Evolutionary conservation across 257 asterid genomes (phyloP), one percentile per base, ranked within the genome.

Genomic region (Knoxia roxburghii): DNA sequence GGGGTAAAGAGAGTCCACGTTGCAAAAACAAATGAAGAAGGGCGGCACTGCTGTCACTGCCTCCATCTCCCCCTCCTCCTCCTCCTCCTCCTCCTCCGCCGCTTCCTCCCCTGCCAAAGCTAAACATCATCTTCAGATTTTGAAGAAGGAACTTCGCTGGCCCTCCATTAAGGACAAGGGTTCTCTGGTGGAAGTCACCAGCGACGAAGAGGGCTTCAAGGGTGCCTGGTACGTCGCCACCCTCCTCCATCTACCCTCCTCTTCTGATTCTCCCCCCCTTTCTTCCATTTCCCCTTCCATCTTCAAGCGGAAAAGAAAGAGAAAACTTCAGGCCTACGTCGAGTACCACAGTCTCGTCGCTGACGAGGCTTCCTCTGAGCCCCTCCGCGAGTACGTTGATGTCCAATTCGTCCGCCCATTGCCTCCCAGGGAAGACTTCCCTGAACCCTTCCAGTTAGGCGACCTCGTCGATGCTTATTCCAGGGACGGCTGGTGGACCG

Each of bases 401-500:
- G 43, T 62, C 37, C 20, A 76, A 9, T 76, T 49, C 67, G 68
- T 83, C 7, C 77, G 95, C 68, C 95, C 96, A 0, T 64, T 61
- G 1, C 89, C 88, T 12, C 91, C 89, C 4, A 23, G 20, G 21
- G 69, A 46, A 6, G 67, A 68, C 55, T 6, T 51, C 11, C 65
- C 37, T 0, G 23, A 61, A 70, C 39, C 72, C 6, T 83, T 76
- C 62, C 82, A 75, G 23, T 74, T 64, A 0, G 64, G 76, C 67
- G 92, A 86, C 81, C 75, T 58, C 24, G 95, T 89, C 0, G 96
- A 89, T 59, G 92, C 90, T 5, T 83, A 63, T 50, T 79, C 70
- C 68, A 73, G 69, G 72, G 91, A 89, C 50, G 89, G 89, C 14
- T 89, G 96, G 95, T 89, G 96, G 92, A 80, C 75, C 0, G 95